Evolutionary conservation across 345 rosid genomes (phyloP).

Genomic region (Gossypium stocksii): DNA sequence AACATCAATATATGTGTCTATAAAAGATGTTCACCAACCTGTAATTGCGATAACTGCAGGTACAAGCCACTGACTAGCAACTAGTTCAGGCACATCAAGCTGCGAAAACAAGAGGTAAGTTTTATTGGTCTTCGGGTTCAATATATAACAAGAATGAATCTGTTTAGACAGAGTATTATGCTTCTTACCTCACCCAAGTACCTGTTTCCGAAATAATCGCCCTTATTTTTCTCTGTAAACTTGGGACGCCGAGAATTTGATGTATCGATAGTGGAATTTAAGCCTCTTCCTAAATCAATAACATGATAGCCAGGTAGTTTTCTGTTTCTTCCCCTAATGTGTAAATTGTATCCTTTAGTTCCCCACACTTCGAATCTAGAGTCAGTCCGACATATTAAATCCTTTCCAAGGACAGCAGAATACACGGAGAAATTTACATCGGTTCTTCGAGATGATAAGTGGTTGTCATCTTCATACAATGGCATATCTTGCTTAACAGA

Average conservation of each 20-base stretch:
- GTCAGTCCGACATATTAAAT: conserved; percentile 65
- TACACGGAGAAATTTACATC: conserved; percentile 82
- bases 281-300: conserved; percentile 55
- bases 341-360: conserved; percentile 75
- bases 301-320: conserved; percentile 63
- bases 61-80: conserved; percentile 74
- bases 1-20: background rate
- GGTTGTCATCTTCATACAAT: conserved; percentile 55
- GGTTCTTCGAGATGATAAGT: conserved; percentile 84
- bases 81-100: conserved; percentile 70
- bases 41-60: conserved; percentile 60
- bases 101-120: conserved; percentile 27
- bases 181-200: conserved; percentile 73
- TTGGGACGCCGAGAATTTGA: conserved; percentile 36
- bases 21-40: conserved; percentile 40
- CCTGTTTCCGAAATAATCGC: conserved; percentile 44
- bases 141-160: background rate
- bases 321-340: conserved; percentile 66
- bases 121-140: conserved; percentile 7
- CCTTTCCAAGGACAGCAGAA: conserved; percentile 76
- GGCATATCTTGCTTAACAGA: conserved; percentile 49
- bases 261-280: conserved; percentile 44
- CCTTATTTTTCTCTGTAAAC: conserved; percentile 26
- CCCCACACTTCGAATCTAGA: conserved; percentile 96
- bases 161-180: background rate